Evolutionary conservation across 306 rosid genomes (phyloP).

Genomic region (Adenanthera pavonina): DNA sequence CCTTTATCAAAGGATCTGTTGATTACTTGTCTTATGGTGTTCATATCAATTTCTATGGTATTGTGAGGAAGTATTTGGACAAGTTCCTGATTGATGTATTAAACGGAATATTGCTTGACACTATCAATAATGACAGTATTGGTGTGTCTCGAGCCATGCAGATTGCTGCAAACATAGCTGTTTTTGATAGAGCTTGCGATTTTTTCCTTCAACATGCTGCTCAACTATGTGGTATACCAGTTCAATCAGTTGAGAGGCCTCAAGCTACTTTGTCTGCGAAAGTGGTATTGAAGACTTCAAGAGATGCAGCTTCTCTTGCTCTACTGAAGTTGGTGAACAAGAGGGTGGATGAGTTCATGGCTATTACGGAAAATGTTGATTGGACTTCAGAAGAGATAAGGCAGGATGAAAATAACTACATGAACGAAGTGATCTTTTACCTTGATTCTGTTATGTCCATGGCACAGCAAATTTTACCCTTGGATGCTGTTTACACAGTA

Average conservation of each 20-base stretch:
- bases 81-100: constrained; percentile 72
- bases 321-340: constrained; percentile 62
- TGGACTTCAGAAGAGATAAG: constrained; percentile 84
- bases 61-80: constrained; percentile 75
- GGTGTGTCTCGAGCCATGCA: constrained; percentile 91
- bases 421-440: constrained; percentile 75
- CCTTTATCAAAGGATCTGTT: constrained; percentile 85
- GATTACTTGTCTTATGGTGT: constrained; percentile 78
- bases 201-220: constrained; percentile 80
- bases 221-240: constrained; percentile 64
- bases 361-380: constrained; percentile 60
- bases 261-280: constrained; percentile 76
- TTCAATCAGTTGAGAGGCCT: constrained; percentile 62
- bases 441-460: constrained; percentile 83
- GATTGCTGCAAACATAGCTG: constrained; percentile 87
- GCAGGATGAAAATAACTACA: constrained; percentile 67
- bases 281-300: constrained; percentile 68
- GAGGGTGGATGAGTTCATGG: constrained; percentile 75
- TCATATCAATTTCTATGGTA: constrained; percentile 51
- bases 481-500: constrained; percentile 78
- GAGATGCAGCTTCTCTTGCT: constrained; percentile 73
- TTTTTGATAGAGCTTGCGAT: constrained; percentile 93
- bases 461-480: constrained; percentile 86
- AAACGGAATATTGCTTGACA: constrained; percentile 67
- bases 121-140: constrained; percentile 57